Percentiles rank a stretch among this genome's conserved stretches.
Evolutionary conservation across 208 protist genomes (phyloP).

Genomic region (Wallacemonas sp.): DNA sequence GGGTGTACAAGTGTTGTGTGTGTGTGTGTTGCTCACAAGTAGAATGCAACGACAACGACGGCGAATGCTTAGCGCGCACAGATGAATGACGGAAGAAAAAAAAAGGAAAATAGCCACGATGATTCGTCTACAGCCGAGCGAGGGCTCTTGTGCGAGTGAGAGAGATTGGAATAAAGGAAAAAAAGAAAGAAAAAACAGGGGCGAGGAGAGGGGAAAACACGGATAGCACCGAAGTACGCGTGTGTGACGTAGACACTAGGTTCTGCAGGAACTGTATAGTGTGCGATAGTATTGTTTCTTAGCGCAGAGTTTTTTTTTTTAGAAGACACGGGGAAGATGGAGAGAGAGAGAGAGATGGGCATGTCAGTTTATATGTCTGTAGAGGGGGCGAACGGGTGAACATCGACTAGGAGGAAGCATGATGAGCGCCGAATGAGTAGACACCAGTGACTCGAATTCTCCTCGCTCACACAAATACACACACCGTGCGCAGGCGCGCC

Average conservation of each 20-base stretch:
- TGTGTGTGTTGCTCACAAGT: too few relatives aligned
- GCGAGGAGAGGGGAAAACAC: neutral
- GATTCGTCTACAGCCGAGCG: neutral
- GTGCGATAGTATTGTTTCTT: neutral
- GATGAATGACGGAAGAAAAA: neutral
- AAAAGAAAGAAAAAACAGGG: constrained; percentile 2
- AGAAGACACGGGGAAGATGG: neutral
- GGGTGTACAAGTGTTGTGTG: too few relatives aligned
- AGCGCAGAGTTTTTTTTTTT: constrained; percentile 7
- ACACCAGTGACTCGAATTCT: too few relatives aligned
- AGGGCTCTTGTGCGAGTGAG: neutral
- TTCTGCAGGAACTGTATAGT: neutral
- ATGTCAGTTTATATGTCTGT: too few relatives aligned
- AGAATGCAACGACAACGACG: neutral
- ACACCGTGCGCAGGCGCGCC: too few relatives aligned
- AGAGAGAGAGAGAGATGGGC: neutral
- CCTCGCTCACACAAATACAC: too few relatives aligned
- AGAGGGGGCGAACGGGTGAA: too few relatives aligned
- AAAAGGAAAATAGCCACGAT: constrained; percentile 5
- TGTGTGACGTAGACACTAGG: constrained; percentile 3
- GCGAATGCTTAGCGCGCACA: neutral
- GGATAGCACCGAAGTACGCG: neutral
- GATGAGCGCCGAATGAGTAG: neutral
- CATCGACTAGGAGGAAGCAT: too few relatives aligned
- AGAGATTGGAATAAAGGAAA: neutral